Evolutionary conservation across 1,139 yeast genomes (phyloP).

Genomic region (Nakaseomyces uthaithaninus): DNA sequence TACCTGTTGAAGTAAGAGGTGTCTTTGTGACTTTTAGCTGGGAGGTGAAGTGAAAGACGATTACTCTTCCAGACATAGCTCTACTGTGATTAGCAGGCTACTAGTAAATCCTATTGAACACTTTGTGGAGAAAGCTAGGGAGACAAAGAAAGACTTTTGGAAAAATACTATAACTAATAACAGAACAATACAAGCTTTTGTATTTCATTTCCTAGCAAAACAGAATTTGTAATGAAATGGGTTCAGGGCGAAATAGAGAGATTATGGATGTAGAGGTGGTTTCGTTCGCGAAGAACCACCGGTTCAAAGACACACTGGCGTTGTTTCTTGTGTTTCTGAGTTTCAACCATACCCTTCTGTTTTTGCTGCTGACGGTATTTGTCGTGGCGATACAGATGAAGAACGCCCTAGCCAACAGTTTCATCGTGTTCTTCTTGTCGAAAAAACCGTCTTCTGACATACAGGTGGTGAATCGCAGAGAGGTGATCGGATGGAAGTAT

Average conservation of each 20-base stretch:
- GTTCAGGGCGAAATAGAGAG: not conserved
- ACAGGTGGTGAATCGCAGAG: conserved; percentile 6
- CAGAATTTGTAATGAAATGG: conserved; percentile 4
- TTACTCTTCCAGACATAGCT: no score
- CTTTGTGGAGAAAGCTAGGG: no score
- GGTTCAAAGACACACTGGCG: conserved; percentile 29
- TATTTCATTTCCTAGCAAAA: no score
- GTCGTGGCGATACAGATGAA: conserved; percentile 24
- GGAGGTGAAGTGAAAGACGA: no score
- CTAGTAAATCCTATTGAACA: no score
- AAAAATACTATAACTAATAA: no score
- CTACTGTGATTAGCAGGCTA: no score
- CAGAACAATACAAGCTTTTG: no score
- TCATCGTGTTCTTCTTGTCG: conserved; percentile 23
- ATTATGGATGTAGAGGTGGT: conserved; percentile 4
- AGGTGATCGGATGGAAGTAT: not conserved
- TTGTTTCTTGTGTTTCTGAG: conserved; percentile 27
- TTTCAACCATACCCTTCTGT: conserved; percentile 25
- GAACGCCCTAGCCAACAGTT: conserved; percentile 23
- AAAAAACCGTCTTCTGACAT: conserved; percentile 22
- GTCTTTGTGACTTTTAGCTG: no score
- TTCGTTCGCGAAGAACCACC: conserved; percentile 21
- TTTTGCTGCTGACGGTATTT: conserved; percentile 22
- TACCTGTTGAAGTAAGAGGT: no score
- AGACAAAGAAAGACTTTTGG: no score